Evolutionary conservation across 305 asterid genomes (phyloP), one percentile per base, ranked within the genome.

Genomic region (Fraxinus greggii): DNA sequence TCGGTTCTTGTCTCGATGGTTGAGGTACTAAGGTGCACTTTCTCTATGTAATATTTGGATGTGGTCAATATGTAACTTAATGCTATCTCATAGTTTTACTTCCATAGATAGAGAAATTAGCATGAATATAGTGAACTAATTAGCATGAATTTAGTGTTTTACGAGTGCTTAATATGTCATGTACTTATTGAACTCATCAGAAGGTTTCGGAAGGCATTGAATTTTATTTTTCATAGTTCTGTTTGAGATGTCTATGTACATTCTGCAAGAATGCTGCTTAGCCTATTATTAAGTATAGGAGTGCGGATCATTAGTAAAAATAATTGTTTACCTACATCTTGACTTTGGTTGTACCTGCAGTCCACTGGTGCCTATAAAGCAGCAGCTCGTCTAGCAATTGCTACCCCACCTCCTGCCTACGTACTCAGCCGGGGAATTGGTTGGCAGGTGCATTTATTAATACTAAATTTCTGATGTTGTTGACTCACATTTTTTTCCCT

Each of bases 331-430:
- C 9, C 2, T 51, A 61, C 48, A 38, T 84, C 72, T 73, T 80
- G 78, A 73, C 42, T 63, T 54, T 26, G 21, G 59, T 81, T 85
- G 29, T 32, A 63, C 81, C 23, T 89, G 91, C 93, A 96, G 99
- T 96, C 99, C 26, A 94, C 99, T 0, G 99, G 91, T 82, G 98
- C 98, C 32, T 96, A 94, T 87, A 89, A 92, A 86, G 99, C 99
- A 13, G 99, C 99, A 4, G 92, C 99, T 75, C 99, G 99, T 83
- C 94, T 96, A 78, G 99, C 99, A 73, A 96, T 96, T 51, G 99
- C 99, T 78, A 96, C 99, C 74, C 99, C 98, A 7, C 99, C 99
- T 84, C 99, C 99, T 45, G 99, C 99, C 42, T 94, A 96, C 70
- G 99, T 96, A 78, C 93, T 96, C 77, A 96, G 99, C 81, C 95